Base-by-base conservation (phyloP, 345 rosid genomes). In the Salix purpurea region DNA sequence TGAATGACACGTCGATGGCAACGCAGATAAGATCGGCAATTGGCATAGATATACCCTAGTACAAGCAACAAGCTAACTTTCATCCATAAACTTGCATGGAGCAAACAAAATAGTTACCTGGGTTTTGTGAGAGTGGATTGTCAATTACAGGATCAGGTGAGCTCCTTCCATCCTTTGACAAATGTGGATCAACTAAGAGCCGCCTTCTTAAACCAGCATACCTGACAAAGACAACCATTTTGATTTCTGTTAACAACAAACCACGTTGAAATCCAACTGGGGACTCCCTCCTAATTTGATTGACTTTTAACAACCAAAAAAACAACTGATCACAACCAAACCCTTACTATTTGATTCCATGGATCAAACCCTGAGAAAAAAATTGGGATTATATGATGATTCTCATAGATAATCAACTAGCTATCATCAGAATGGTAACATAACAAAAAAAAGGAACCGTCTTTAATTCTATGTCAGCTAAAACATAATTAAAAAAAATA, bases 41-140 rank as follows among this genome's bases (percentile, higher is more conserved):
- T 8, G 40, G 28, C 13, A 65, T 28, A 18, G 1, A 30, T 34
- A 74, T 50, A 46, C 23, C 46, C 36, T n/a, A 7, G 26, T 23
- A 65, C 21, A 23, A 73, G 30, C 65, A 74, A 30, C 60, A 74
- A 58, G 28, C 28, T 44, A 2, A 11, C 54, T 37, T 68, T 4
- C 32, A 68, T 28, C n/a, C 44, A n/a, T 67, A 4, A 68, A 10
- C 46, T 42, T 24, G 9, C 65, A 61, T 19, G 24, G 10, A 9
- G 23, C 21, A 60, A 40, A 64, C 50, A 81, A 69, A 40, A 76
- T 73, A 76, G 46, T 72, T 80, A 95, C 99, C 99, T 76, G 99
- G 99, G 83, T 93, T 95, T 87, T 90, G 99, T 8, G 99, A 95
- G 32, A 95, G 84, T 32, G 99, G 99, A 79, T 95, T 95, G 81